These are phyloP conservation scores for Boletales sp. DNA, from an alignment of 768 basidiomycete genomes.

Conservation along the genomic window DNA sequence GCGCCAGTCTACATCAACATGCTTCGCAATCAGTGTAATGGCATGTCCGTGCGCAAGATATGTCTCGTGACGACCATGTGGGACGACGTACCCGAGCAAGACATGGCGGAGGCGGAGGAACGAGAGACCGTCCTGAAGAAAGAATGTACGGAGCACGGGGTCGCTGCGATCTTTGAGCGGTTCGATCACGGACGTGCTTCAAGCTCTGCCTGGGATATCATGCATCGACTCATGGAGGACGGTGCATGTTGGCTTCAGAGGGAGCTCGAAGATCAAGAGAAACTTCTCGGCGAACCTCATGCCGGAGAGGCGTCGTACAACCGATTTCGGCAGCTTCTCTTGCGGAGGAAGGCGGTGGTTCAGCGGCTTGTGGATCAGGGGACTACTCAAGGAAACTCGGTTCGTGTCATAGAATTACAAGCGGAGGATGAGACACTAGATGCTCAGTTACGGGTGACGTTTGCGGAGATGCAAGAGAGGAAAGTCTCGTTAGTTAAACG, in stretches of 20 bases:
- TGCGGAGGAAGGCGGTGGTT: background rate
- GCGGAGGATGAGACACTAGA: constrained; percentile 1
- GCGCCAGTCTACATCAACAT: background rate
- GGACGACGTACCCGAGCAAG: background rate
- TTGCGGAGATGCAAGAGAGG: constrained; percentile 3
- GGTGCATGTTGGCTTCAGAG: background rate
- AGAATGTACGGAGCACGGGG: background rate
- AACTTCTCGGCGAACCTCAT: background rate
- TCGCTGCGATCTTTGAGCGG: background rate
- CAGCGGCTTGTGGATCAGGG: background rate
- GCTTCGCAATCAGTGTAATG: background rate
- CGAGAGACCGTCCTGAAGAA: constrained; percentile 1
- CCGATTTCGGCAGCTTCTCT: constrained; percentile 1
- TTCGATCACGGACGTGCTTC: constrained; percentile 1
- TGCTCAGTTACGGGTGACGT: background rate
- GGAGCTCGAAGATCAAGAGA: constrained; percentile 1
- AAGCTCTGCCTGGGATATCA: background rate
- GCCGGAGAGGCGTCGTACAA: background rate
- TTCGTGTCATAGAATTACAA: background rate
- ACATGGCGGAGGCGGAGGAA: background rate
- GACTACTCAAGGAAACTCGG: background rate
- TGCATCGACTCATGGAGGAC: background rate
- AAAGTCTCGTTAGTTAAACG: background rate
- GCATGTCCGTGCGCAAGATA: background rate
- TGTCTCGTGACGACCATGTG: constrained; percentile 12